Evolutionary conservation across 352 stramenopile species (phyloP).

Genomic region (Globisporangium alternatum): DNA sequence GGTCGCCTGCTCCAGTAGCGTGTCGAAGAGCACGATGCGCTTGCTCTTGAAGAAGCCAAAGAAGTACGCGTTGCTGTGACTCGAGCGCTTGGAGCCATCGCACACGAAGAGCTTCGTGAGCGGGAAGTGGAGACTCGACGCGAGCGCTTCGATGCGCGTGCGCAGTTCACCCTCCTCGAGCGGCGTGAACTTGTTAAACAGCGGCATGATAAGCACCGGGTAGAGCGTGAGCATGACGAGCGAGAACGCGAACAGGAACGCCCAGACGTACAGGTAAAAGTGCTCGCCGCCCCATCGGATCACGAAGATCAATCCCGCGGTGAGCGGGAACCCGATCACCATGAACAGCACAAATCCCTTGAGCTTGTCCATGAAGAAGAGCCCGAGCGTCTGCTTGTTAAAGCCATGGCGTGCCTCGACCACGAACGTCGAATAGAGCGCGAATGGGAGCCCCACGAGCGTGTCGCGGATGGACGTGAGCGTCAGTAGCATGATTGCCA

Average conservation of each 20-base stretch:
- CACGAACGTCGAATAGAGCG: constrained; percentile 94
- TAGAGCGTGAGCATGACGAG: constrained; percentile 96
- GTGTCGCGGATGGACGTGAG: constrained; percentile 66
- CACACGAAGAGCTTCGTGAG: constrained; percentile 98
- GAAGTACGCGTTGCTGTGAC: constrained; percentile 90
- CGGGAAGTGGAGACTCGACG: constrained; percentile 90
- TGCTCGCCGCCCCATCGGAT: constrained; percentile 68
- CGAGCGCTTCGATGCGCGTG: constrained; percentile 91
- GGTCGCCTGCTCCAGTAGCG: constrained; percentile 91
- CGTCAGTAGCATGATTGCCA: constrained; percentile 66
- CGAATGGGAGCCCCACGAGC: constrained; percentile 61
- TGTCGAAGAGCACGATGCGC: constrained; percentile 97
- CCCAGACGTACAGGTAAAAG: constrained; percentile 94
- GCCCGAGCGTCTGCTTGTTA: constrained; percentile 94
- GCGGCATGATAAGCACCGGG: constrained; percentile 95
- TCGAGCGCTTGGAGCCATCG: constrained; percentile 96
- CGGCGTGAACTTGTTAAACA: constrained; percentile 97
- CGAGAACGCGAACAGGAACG: constrained; percentile 92
- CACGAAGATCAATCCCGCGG: constrained; percentile 59
- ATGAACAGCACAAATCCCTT: constrained; percentile 90
- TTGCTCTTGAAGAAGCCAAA: constrained; percentile 97
- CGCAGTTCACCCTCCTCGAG: constrained; percentile 89
- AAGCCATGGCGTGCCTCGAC: constrained; percentile 97
- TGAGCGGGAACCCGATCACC: constrained; percentile 70
- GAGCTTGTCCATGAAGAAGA: constrained; percentile 96